Percentiles rank a stretch among this genome's conserved stretches.
Evolutionary conservation across 108 stramenopile species (phyloP).

Genomic region (Cyclotella sp.): DNA sequence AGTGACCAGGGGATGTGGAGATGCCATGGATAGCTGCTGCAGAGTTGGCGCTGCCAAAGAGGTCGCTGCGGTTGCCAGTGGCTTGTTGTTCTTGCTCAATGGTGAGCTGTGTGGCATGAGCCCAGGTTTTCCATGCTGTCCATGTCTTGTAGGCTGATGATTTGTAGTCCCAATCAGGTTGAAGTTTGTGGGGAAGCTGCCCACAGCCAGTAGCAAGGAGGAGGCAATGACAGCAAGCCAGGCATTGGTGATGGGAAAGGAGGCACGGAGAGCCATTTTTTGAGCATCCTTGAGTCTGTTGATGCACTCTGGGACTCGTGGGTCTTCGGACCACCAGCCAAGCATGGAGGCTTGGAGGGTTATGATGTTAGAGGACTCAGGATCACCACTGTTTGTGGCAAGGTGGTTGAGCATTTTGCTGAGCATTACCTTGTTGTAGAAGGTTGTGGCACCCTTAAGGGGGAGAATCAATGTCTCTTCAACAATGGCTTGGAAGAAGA

Average conservation of each 20-base stretch:
- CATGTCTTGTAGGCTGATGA: neutral
- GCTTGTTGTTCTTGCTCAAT: constrained; percentile 3
- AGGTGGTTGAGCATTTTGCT: no score
- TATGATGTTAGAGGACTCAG: no score
- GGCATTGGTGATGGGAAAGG: constrained; percentile 15
- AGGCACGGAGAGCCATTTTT: constrained; percentile 8
- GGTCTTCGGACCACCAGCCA: no score
- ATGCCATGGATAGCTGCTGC: neutral
- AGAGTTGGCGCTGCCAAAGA: neutral
- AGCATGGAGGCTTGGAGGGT: no score
- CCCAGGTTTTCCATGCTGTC: neutral
- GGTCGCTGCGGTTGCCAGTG: neutral
- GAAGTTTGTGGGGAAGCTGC: constrained; percentile 4
- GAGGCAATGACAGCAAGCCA: constrained; percentile 14
- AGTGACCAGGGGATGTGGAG: no score
- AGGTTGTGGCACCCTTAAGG: no score
- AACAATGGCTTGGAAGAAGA: no score
- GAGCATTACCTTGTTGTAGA: no score
- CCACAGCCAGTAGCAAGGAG: neutral
- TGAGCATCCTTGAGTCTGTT: constrained; percentile 19
- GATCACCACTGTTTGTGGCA: no score
- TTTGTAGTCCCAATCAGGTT: neutral
- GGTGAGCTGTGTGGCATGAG: neutral
- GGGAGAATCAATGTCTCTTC: no score
- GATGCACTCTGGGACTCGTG: constrained; percentile 19